Percentiles rank a stretch among this genome's conserved stretches.
phyloP scores from a whole-genome alignment of 2,329 filamentous ascomycete species.

The Lasiodiplodia hormozganensis region DNA sequence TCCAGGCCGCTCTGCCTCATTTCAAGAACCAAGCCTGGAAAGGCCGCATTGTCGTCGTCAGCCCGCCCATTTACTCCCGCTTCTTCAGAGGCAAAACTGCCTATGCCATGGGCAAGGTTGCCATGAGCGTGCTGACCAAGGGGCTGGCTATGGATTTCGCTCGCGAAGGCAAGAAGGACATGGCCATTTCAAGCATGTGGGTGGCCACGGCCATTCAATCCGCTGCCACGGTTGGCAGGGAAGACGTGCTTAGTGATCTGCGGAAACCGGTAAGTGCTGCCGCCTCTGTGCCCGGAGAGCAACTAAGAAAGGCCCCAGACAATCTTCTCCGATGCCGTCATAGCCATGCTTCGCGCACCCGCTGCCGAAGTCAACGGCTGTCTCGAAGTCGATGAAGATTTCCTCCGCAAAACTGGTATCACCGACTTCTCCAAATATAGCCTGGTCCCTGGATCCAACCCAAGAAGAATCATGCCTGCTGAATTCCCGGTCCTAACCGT shows the following conservation, averaged over 20 bases:
- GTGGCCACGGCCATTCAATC: conserved; percentile 80
- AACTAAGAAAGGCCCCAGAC: conserved; percentile 45
- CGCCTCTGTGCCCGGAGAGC: conserved; percentile 27
- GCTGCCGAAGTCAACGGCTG: conserved; percentile 71
- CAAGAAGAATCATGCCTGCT: conserved; percentile 79
- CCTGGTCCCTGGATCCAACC: conserved; percentile 67
- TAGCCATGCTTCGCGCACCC: conserved; percentile 72
- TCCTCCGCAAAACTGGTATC: conserved; percentile 70
- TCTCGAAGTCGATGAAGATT: conserved; percentile 81
- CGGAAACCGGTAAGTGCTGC: conserved; percentile 60
- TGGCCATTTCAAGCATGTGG: conserved; percentile 86
- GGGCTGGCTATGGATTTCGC: conserved; percentile 83
- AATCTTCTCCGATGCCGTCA: conserved; percentile 81
- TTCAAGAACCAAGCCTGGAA: conserved; percentile 62
- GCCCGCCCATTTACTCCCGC: conserved; percentile 82
- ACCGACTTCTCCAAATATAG: conserved; percentile 76
- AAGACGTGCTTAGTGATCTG: conserved; percentile 62
- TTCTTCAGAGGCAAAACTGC: conserved; percentile 88
- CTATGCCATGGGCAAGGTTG: conserved; percentile 79
- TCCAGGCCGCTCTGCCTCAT: conserved; percentile 73
- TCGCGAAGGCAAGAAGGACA: conserved; percentile 67
- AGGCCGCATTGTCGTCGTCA: conserved; percentile 77
- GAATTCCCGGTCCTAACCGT: conserved; percentile 74
- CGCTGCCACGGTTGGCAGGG: conserved; percentile 68
- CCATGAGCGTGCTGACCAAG: conserved; percentile 81